Conservation (phyloP, 208 protist genomes). For the Acanthamoeba triangularis region DNA sequence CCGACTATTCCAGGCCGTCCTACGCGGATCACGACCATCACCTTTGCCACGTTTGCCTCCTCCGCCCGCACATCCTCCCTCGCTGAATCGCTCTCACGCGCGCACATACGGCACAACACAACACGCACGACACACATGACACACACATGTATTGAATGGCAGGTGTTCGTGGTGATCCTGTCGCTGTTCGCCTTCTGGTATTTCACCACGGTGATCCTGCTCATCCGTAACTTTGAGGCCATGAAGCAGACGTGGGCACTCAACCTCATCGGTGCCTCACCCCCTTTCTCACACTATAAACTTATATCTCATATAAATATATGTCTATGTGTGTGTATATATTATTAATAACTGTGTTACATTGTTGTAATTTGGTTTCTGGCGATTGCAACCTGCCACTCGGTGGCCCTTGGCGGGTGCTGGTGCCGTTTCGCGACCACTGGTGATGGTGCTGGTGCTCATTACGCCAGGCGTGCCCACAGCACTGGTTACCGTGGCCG, state of each 20-base stretch:
- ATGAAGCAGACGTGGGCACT: not conserved
- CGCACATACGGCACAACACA: too few species aligned
- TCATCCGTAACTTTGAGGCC: not conserved
- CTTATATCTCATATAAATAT: too few species aligned
- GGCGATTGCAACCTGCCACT: too few species aligned
- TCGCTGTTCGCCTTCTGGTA: conserved; percentile 38
- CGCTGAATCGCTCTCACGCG: too few species aligned
- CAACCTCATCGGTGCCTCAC: not conserved
- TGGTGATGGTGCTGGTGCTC: not conserved
- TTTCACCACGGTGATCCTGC: not conserved
- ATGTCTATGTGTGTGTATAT: too few species aligned
- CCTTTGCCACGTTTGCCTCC: conserved; percentile 1
- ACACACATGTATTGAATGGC: not conserved
- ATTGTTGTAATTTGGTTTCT: not conserved
- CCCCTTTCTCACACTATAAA: too few species aligned
- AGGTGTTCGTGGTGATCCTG: not conserved
- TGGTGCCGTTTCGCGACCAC: not conserved
- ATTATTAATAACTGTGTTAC: too few species aligned
- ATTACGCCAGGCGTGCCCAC: not conserved
- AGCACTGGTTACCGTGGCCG: not conserved
- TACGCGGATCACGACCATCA: conserved; percentile 26
- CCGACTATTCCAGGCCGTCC: not conserved
- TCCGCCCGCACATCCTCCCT: not conserved
- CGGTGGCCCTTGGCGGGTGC: not conserved
- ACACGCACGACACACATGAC: too few species aligned